Evolutionary conservation across 2,329 filamentous ascomycete species (phyloP).

Genomic region (Penicillium freii): DNA sequence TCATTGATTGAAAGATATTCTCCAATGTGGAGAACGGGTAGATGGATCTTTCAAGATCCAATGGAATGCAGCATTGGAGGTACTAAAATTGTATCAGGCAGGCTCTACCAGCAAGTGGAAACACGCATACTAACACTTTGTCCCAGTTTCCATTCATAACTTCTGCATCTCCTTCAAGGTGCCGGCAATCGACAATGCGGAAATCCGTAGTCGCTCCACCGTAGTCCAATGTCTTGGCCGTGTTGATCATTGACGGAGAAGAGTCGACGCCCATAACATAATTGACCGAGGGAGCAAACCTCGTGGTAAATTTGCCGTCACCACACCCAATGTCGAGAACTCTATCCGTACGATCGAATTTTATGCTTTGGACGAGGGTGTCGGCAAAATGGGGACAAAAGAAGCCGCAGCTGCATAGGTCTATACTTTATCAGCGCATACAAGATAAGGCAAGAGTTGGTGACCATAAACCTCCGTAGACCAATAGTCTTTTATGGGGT

Average conservation of each 20-base stretch:
- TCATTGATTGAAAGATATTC: conserved; percentile 8
- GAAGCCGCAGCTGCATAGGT: conserved; percentile 11
- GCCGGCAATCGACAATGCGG: conserved; percentile 1
- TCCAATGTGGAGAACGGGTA: conserved; percentile 3
- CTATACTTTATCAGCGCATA: conserved; percentile 1
- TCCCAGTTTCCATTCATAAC: conserved; percentile 6
- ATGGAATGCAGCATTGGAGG: conserved; percentile 9
- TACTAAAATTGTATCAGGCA: neutral
- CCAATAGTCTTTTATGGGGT: conserved; percentile 6
- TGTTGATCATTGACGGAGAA: conserved; percentile 7
- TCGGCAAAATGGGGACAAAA: conserved; percentile 6
- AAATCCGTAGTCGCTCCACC: conserved; percentile 5
- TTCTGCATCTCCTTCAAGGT: neutral
- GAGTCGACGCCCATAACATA: conserved; percentile 8
- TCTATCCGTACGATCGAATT: conserved; percentile 4
- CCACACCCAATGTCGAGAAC: conserved; percentile 12
- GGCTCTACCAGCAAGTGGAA: neutral
- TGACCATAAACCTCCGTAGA: conserved; percentile 1
- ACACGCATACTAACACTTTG: conserved; percentile 7
- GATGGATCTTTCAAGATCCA: conserved; percentile 7
- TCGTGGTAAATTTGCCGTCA: conserved; percentile 8
- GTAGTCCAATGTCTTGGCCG: conserved; percentile 7
- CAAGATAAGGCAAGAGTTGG: neutral
- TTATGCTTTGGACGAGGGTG: conserved; percentile 1
- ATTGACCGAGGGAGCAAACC: neutral